Base-by-base conservation (phyloP, 805 yeast genomes). In the Starmerella sp. region DNA sequence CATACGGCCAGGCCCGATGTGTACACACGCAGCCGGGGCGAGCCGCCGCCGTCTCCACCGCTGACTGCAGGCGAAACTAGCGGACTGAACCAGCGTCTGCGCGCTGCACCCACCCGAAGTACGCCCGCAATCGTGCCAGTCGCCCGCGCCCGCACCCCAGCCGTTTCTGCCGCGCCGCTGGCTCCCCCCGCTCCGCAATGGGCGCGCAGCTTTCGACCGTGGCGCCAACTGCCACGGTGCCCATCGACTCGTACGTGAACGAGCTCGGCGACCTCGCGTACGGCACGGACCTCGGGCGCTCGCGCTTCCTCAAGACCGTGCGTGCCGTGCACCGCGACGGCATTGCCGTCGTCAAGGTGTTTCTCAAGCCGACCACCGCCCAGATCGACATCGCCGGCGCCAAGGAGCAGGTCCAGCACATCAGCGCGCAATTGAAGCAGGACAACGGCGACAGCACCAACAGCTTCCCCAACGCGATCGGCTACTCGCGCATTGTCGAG, bases 141-240 rank as follows among this genome's bases (percentile, higher is more conserved):
- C 22, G 22, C 22, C 22, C 22, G 22, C 2, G 22, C 22, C 22
- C 22, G 22, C 22, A 2, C 22, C 22, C 22, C 22, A 22, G 3
- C 22, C 22, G 22, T 22, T 22, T 22, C 3, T 22, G 22, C 3
- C 22, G 22, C 22, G 43, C 15, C 15, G 15, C 15, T 13, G 14
- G 38, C 10, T 8, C 15, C 13, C 22, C 15, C 41, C 11, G 41
- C 22, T 10, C 14, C n/a, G 29, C 35, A 6, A 89, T 90, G 97
- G 97, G 96, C 14, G 87, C 86, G 13, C 86, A 85, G 66, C 72
- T 91, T 57, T 90, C 97, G 1, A 73, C 86, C 36, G 71, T 88
- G 66, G 86, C 96, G 9, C 96, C 96, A 11, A 82, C 95, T 3
- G 89, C 95, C 3, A 86, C 96, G 1, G 86, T 91, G 63, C 96